These are phyloP conservation scores for Eucalyptus grandis DNA, from an alignment of 345 rosid genomes.

Conservation along the genomic window DNA sequence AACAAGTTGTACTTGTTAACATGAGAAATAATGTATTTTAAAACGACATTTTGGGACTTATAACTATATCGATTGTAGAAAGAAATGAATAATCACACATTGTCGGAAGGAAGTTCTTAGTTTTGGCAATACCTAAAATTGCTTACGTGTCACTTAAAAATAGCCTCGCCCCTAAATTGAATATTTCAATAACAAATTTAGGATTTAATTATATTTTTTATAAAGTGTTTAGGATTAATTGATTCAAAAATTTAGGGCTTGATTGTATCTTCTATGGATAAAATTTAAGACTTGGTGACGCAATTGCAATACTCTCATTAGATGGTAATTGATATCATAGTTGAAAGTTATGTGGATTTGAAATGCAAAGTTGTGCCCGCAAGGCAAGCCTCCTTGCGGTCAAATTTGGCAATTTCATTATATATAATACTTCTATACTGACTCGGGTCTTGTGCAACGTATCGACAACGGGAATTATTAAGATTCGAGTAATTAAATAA, in stretches of 20 bases:
- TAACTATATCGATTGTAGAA: background rate
- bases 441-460: background rate
- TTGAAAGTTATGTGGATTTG: background rate
- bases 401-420: background rate
- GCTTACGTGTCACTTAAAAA: background rate
- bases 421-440: background rate
- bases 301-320: background rate
- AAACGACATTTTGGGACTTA: accelerated
- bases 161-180: background rate
- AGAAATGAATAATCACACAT: background rate
- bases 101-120: background rate
- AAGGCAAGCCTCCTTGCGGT: background rate
- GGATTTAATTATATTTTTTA: background rate
- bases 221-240: background rate
- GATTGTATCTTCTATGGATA: background rate
- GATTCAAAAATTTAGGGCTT: background rate
- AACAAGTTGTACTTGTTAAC: background rate
- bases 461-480: background rate
- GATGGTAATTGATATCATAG: background rate
- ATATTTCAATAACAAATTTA: background rate
- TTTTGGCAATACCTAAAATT: background rate
- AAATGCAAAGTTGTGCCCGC: background rate
- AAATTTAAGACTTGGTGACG: background rate
- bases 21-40: background rate
- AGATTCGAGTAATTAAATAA: background rate